Percentiles rank a stretch among this genome's conserved stretches.
Evolutionary conservation across 1,139 yeast genomes (phyloP).

Genomic region (Suhomyces yuchorum): DNA sequence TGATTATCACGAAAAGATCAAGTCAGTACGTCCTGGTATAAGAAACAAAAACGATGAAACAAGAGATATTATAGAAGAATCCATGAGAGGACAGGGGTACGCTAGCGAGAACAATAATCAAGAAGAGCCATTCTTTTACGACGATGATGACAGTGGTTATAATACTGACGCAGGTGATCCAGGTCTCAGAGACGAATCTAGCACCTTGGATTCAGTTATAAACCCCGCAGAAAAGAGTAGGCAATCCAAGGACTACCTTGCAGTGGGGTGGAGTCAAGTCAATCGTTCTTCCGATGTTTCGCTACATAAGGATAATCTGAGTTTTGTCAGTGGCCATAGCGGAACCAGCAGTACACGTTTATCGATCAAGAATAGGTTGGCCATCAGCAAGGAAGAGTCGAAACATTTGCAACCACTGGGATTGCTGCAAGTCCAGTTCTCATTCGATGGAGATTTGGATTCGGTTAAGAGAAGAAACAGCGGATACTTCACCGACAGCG

Average conservation of each 20-base stretch:
- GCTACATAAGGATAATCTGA: slow-evolving; percentile 1
- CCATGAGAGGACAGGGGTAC: slow-evolving; percentile 7
- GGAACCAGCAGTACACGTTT: slow-evolving; percentile 6
- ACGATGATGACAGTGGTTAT: slow-evolving; percentile 9
- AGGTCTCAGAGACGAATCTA: slow-evolving; percentile 2
- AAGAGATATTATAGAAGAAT: slow-evolving; percentile 6
- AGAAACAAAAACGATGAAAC: slow-evolving; percentile 1
- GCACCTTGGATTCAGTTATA: slow-evolving; percentile 7
- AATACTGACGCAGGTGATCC: slow-evolving; percentile 3
- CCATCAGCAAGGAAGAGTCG: slow-evolving; percentile 1
- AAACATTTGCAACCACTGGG: slow-evolving; percentile 5
- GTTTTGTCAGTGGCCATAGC: slow-evolving; percentile 9
- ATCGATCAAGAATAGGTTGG: slow-evolving; percentile 7
- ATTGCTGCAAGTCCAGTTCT: slow-evolving; percentile 7
- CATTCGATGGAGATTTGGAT: slow-evolving; percentile 6
- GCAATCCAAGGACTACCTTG: neutral
- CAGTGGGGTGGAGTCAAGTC: slow-evolving; percentile 1
- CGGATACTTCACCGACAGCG: slow-evolving; percentile 14
- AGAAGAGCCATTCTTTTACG: slow-evolving; percentile 1
- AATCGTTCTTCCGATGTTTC: slow-evolving; percentile 1
- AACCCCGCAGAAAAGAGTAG: slow-evolving; percentile 1
- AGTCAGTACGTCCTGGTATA: neutral
- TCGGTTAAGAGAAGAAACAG: slow-evolving; percentile 11
- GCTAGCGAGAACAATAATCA: neutral
- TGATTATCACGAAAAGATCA: slow-evolving; percentile 10